Evolutionary conservation across 2,329 filamentous ascomycete genomes (phyloP).

Genomic region (Apiospora koreana): DNA sequence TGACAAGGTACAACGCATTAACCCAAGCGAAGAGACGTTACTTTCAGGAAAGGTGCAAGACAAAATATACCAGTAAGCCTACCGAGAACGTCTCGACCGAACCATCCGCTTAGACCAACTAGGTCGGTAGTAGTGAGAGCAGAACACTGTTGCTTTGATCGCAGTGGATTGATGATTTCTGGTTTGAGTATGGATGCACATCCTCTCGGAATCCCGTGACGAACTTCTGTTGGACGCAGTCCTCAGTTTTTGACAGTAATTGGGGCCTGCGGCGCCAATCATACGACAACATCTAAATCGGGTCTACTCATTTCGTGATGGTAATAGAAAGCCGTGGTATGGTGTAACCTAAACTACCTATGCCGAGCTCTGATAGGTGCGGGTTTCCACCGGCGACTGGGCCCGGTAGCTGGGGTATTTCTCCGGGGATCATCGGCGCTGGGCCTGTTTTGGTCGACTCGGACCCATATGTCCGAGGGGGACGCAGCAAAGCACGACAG

Average conservation of each 20-base stretch:
- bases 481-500: background rate
- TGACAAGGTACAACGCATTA: too few relatives aligned
- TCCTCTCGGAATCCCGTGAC: background rate
- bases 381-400: background rate
- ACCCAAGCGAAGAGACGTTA: too few relatives aligned
- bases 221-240: background rate
- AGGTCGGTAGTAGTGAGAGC: too few relatives aligned
- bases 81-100: too few relatives aligned
- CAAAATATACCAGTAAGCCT: too few relatives aligned
- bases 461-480: background rate
- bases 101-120: too few relatives aligned
- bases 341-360: background rate
- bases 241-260: background rate
- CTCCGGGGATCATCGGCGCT: conserved; percentile 1
- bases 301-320: background rate
- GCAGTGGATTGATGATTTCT: too few relatives aligned
- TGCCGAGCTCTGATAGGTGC: background rate
- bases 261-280: background rate
- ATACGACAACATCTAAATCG: background rate
- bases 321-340: background rate
- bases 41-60: too few relatives aligned
- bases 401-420: background rate
- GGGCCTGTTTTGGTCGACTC: background rate
- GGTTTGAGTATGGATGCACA: background rate
- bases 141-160: too few relatives aligned